Percentiles rank a stretch among this genome's conserved stretches.
phyloP scores from a whole-genome alignment of 768 basidiomycete genomes.

The Suillus subluteus region DNA sequence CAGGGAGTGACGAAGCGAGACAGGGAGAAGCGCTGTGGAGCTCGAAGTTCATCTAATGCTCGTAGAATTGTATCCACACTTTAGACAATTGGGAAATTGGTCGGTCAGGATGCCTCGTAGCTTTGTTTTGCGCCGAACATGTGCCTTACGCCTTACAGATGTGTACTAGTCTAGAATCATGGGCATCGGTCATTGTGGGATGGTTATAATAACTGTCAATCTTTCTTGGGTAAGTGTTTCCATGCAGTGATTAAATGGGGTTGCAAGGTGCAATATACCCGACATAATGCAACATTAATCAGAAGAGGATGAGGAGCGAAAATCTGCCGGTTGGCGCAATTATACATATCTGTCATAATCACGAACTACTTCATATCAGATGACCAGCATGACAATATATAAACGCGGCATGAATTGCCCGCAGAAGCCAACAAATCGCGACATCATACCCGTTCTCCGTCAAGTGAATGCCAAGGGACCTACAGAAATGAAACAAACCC shows the following conservation, averaged over 20 bases:
- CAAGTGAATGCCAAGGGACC: neutral
- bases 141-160: neutral
- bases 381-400: neutral
- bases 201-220: neutral
- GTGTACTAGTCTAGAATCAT: neutral
- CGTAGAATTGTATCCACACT: neutral
- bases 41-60: slow-evolving; percentile 49
- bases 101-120: neutral
- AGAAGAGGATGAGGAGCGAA: neutral
- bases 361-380: slow-evolving; percentile 1
- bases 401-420: slow-evolving; percentile 1
- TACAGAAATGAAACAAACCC: neutral
- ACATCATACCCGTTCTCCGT: neutral
- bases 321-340: neutral
- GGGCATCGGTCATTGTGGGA: neutral
- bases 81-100: neutral
- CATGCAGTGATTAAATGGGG: neutral
- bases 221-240: neutral
- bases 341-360: neutral
- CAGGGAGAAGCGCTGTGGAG: slow-evolving; percentile 56
- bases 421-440: neutral
- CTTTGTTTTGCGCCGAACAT: neutral
- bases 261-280: neutral
- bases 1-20: slow-evolving; percentile 52
- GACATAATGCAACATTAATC: neutral